Base-by-base conservation (phyloP, 345 rosid genomes). In the Odontarrhena argentea region DNA sequence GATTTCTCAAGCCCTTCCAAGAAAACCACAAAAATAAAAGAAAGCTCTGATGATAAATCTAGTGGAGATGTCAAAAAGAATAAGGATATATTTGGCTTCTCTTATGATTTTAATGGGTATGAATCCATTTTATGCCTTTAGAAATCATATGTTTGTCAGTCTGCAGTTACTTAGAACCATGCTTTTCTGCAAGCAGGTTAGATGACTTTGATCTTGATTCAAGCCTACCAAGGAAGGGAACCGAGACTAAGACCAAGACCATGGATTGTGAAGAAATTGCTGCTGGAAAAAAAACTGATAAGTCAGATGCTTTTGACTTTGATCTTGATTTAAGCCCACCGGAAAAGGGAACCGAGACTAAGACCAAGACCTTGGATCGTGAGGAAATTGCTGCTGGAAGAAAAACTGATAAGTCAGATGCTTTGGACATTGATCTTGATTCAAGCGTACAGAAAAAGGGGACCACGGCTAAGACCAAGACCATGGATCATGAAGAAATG, bases 91-190 rank as follows among this genome's bases (percentile, higher is more conserved):
- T 86, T 86, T 70, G 43, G 47, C 59, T 89, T 87, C 83, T 85
- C 96, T 49, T 89, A 86, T 80, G 89, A 87, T 70, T 90, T 90
- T 75, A 79, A 85, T 28, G 84, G 62, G 97, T 93, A 75, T 59
- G 87, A 62, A 10, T 60, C 65, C 67, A 50, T 24, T 53, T 22
- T 26, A 48, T 58, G 18, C 26, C 18, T 14, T 60, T 11, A 11
- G 30, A 48, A 38, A 10, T 57, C 32, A 12, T 49, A 51, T 8
- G 14, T 44, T 42, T 62, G 7, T 34, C 51, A 64, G 15, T 48
- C 38, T 54, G 51, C 22, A 22, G 45, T 75, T 65, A 34, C 65
- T 76, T 55, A 71, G 42, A 74, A 42, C 48, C 63, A 52, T 61
- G 57, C 80, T 58, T 50, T 70, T 2, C 64, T 55, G 60, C 8